A percentile compares a stretch with the other conserved stretches of the same genome.
phyloP scores from a whole-genome alignment of 2,329 filamentous ascomycete genomes.

The Capronia epimyces region DNA sequence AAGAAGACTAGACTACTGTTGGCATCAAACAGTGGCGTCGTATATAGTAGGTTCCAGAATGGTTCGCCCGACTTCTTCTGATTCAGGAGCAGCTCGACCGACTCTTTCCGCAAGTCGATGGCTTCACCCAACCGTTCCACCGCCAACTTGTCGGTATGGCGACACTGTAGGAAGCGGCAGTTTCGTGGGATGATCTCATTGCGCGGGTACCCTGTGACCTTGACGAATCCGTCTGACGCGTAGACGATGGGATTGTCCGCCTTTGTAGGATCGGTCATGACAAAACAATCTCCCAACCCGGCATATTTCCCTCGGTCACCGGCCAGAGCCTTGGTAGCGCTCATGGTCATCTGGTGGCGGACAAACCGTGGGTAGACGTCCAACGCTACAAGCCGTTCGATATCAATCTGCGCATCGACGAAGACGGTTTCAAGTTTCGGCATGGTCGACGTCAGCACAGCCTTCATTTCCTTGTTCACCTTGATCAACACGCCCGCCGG shows the following conservation, averaged over 20 bases:
- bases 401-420: slow-evolving; percentile 39
- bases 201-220: slow-evolving; percentile 48
- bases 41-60: slow-evolving; percentile 55
- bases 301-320: slow-evolving; percentile 40
- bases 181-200: slow-evolving; percentile 47
- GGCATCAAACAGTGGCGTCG: slow-evolving; percentile 48
- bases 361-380: slow-evolving; percentile 52
- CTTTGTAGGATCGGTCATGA: slow-evolving; percentile 49
- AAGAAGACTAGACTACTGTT: slow-evolving; percentile 49
- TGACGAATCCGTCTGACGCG: slow-evolving; percentile 49
- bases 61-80: slow-evolving; percentile 49
- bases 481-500: slow-evolving; percentile 39
- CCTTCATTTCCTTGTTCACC: slow-evolving; percentile 46
- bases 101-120: slow-evolving; percentile 42
- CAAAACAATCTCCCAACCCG: slow-evolving; percentile 56
- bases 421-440: slow-evolving; percentile 47
- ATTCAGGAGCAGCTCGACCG: slow-evolving; percentile 49
- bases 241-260: slow-evolving; percentile 49
- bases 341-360: slow-evolving; percentile 47
- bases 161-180: slow-evolving; percentile 49
- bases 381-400: slow-evolving; percentile 43
- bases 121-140: slow-evolving; percentile 41
- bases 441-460: slow-evolving; percentile 42
- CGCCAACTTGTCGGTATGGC: slow-evolving; percentile 42
- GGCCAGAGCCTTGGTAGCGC: slow-evolving; percentile 44